Percentiles rank a stretch among this genome's conserved stretches.
Conservation (phyloP, 306 rosid species). For the Cicer yamashitae region DNA sequence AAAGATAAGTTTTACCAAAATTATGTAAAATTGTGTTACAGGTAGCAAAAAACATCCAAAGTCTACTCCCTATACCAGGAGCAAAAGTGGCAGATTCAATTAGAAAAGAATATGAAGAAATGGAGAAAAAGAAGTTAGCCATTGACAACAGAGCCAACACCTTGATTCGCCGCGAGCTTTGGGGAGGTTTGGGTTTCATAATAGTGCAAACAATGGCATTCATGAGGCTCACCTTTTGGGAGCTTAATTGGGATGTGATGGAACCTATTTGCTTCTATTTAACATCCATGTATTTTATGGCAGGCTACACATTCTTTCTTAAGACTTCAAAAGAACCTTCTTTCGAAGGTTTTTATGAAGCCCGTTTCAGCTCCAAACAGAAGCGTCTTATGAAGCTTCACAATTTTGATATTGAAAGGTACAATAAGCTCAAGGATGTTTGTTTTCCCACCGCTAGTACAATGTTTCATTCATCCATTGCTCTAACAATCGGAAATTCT, state of each 20-base stretch:
- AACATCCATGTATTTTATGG: conserved; percentile 76
- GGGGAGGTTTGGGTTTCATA: conserved; percentile 67
- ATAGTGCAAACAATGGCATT: conserved; percentile 61
- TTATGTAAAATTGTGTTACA: conserved; percentile 59
- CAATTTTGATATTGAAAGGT: conserved; percentile 65
- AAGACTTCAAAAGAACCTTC: conserved; percentile 77
- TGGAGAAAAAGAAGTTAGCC: conserved; percentile 60
- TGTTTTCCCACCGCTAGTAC: conserved; percentile 35
- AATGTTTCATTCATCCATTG: conserved; percentile 12
- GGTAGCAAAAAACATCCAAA: conserved; percentile 58
- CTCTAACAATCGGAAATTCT: conserved; percentile 5
- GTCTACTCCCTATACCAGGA: conserved; percentile 50
- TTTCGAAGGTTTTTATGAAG: conserved; percentile 69
- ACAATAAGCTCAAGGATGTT: conserved; percentile 58
- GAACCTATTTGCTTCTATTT: conserved; percentile 86
- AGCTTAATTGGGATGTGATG: conserved; percentile 92
- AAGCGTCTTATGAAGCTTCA: conserved; percentile 62
- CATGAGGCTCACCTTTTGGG: conserved; percentile 94
- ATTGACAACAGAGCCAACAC: conserved; percentile 59
- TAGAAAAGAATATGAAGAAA: conserved; percentile 60
- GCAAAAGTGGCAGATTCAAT: conserved; percentile 42
- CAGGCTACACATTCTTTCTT: conserved; percentile 72
- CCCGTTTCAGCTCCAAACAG: conserved; percentile 70
- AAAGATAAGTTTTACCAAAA: conserved; percentile 53
- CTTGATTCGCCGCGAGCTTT: conserved; percentile 69